Evolutionary conservation across 2,329 filamentous ascomycete genomes (phyloP).

Genomic region (Lecanicillium sp.): DNA sequence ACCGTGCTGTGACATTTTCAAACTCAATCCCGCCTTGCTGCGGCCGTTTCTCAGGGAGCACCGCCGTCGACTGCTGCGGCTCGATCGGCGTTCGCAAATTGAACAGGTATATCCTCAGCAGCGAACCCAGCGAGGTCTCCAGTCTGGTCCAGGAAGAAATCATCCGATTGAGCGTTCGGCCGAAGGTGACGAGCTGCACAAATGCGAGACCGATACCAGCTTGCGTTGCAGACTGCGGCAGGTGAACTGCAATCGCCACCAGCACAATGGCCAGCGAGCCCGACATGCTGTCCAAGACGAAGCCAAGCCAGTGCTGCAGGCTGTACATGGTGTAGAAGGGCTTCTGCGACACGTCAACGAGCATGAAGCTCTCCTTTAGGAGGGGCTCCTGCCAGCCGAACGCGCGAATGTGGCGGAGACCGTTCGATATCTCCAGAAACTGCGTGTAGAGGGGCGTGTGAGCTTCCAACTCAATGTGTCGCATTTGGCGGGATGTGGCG

Average conservation of each 20-base stretch:
- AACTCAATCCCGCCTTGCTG: not conserved
- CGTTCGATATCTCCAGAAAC: slow-evolving; percentile 30
- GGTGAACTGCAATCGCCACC: slow-evolving; percentile 35
- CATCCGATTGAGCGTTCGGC: too few relatives aligned
- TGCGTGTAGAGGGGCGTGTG: slow-evolving; percentile 38
- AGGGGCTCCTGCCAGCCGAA: slow-evolving; percentile 32
- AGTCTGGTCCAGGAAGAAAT: not conserved
- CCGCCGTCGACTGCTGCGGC: not conserved
- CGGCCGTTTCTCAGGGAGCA: not conserved
- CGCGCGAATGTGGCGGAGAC: slow-evolving; percentile 21
- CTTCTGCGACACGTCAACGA: not conserved
- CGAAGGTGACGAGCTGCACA: not conserved
- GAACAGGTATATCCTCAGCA: not conserved
- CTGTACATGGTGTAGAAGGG: not conserved
- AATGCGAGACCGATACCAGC: not conserved
- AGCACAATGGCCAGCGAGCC: slow-evolving; percentile 36
- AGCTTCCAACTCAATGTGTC: slow-evolving; percentile 47
- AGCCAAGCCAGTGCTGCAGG: not conserved
- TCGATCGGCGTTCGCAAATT: not conserved
- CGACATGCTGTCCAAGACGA: slow-evolving; percentile 20
- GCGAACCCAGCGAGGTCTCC: not conserved
- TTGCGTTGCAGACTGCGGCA: not conserved
- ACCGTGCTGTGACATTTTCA: slow-evolving; percentile 17
- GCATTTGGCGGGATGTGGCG: slow-evolving; percentile 47
- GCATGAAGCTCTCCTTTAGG: not conserved